Percentiles rank a stretch among this genome's conserved stretches.
Conservation (phyloP, 2,329 filamentous ascomycete genomes). For the Colletotrichum zoysiae region DNA sequence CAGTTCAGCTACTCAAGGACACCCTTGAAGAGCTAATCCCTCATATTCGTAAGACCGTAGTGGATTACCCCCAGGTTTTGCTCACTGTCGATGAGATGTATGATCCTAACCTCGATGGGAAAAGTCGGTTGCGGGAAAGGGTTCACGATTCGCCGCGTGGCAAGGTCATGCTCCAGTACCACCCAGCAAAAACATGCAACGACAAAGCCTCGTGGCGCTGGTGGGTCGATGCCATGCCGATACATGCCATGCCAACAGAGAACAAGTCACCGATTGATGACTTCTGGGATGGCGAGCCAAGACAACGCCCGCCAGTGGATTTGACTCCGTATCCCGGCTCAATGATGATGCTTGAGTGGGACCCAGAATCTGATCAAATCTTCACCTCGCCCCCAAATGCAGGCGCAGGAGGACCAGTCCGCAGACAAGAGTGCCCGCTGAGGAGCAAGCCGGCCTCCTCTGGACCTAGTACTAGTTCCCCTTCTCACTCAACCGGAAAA, state of each 20-base stretch:
- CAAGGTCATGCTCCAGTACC: constrained; percentile 18
- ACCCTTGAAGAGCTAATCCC: background rate
- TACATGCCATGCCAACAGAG: too few species aligned
- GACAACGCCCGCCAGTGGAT: too few species aligned
- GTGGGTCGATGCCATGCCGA: background rate
- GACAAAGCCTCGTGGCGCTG: constrained; percentile 6
- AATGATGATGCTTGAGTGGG: background rate
- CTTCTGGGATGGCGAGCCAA: too few species aligned
- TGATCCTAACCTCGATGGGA: too few species aligned
- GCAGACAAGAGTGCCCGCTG: background rate
- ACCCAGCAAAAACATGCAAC: constrained; percentile 8
- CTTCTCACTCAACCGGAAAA: background rate
- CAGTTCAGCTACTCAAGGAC: background rate
- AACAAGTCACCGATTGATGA: too few species aligned
- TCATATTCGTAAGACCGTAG: background rate
- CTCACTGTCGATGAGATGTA: background rate
- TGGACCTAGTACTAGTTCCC: too few species aligned
- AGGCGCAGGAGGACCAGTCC: too few species aligned
- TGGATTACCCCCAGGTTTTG: background rate
- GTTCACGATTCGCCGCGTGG: background rate
- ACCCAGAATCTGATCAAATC: background rate
- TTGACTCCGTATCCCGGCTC: background rate
- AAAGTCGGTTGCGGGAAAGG: fast-evolving
- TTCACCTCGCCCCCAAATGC: background rate
- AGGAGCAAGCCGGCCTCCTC: background rate